A percentile compares a stretch with the other conserved stretches of the same genome.
Conservation (phyloP, 1,139 yeast species). For the Kodamaea anthophila region DNA sequence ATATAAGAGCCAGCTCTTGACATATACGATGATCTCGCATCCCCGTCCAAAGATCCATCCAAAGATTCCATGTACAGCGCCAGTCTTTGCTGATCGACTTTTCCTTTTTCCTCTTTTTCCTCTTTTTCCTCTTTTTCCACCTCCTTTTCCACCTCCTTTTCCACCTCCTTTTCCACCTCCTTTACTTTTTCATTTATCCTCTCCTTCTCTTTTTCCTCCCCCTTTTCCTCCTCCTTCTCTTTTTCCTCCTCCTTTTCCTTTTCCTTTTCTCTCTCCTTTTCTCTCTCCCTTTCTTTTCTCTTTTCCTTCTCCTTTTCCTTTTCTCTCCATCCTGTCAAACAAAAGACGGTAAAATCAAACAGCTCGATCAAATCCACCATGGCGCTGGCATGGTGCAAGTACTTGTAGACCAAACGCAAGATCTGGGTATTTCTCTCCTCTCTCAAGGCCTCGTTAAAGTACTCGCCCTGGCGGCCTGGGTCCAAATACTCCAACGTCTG, state of each 20-base stretch:
- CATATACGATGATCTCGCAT: too few relatives aligned
- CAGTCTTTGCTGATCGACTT: neutral
- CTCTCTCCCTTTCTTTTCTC: slow-evolving; percentile 16
- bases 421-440: slow-evolving; percentile 51
- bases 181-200: neutral
- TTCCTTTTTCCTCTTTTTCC: neutral
- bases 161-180: neutral
- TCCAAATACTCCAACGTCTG: slow-evolving; percentile 38
- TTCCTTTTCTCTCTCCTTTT: slow-evolving; percentile 2
- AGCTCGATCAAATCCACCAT: slow-evolving; percentile 52
- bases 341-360: slow-evolving; percentile 56
- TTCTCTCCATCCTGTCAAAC: slow-evolving; percentile 24
- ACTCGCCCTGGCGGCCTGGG: slow-evolving; percentile 26
- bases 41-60: too few relatives aligned
- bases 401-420: slow-evolving; percentile 47
- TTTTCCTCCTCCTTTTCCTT: neutral
- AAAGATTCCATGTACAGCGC: neutral
- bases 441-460: slow-evolving; percentile 28
- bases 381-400: slow-evolving; percentile 43
- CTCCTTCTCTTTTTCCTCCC: neutral
- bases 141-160: neutral
- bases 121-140: neutral
- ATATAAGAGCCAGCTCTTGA: neutral
- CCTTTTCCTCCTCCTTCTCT: neutral
- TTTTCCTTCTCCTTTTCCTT: slow-evolving; percentile 6